These are phyloP conservation scores for Fusarium xyrophilum DNA, from an alignment of 2,329 filamentous ascomycete genomes.

Conservation along the genomic window DNA sequence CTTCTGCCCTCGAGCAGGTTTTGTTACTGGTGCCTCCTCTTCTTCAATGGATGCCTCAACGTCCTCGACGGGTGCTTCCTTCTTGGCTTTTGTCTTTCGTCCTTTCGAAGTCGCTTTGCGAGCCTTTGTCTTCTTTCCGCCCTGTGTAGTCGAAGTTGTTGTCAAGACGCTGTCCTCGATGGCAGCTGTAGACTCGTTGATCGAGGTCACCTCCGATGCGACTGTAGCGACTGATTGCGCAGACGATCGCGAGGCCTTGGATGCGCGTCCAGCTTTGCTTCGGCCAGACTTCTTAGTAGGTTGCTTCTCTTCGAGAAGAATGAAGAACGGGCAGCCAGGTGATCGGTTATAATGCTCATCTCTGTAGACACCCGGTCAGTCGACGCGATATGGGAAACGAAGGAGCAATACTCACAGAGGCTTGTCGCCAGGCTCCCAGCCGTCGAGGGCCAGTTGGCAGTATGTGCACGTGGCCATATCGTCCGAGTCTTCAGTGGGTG, in stretches of 20 bases:
- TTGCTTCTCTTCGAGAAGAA: constrained; percentile 65
- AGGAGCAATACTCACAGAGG: constrained; percentile 69
- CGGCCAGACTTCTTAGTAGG: constrained; percentile 60
- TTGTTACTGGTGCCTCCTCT: constrained; percentile 39
- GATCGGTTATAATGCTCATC: constrained; percentile 86
- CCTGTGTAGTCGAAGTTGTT: constrained; percentile 64
- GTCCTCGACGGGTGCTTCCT: constrained; percentile 60
- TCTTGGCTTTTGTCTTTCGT: constrained; percentile 53
- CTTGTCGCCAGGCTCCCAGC: constrained; percentile 93
- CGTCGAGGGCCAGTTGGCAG: constrained; percentile 87
- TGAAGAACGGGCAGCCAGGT: constrained; percentile 83
- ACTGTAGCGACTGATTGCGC: constrained; percentile 62
- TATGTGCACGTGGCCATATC: constrained; percentile 93
- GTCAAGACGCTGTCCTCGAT: constrained; percentile 67
- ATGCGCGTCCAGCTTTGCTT: constrained; percentile 64
- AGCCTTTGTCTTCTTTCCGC: constrained; percentile 62
- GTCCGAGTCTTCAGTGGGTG: constrained; percentile 79
- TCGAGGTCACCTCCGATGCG: constrained; percentile 57
- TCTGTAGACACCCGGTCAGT: constrained; percentile 53
- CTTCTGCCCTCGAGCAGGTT: constrained; percentile 64
- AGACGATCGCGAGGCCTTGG: constrained; percentile 73
- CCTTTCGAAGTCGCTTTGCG: constrained; percentile 57
- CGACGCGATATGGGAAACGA: not conserved
- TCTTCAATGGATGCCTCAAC: constrained; percentile 38
- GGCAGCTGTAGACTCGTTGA: constrained; percentile 56